phyloP scores from a whole-genome alignment of 306 rosid species.

The Quercus parvula region DNA sequence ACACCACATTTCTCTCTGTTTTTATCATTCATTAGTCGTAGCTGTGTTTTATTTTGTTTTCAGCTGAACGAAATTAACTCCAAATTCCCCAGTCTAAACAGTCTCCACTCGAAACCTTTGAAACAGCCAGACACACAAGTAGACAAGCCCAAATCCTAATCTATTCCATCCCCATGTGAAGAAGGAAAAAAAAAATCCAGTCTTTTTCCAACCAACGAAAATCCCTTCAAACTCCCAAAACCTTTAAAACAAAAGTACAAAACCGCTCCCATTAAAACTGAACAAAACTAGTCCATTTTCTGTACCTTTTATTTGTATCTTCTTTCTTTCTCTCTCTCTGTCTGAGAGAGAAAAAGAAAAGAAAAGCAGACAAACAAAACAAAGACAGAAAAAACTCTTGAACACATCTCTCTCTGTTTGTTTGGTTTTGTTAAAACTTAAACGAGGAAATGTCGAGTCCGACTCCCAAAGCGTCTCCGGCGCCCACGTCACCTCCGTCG shows the following conservation, averaged over 20 bases:
- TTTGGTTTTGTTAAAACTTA: neutral
- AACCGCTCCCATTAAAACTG: too few relatives aligned
- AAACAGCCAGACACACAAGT: neutral
- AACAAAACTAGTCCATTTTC: too few relatives aligned
- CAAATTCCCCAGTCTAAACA: too few relatives aligned
- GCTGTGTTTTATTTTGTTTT: neutral
- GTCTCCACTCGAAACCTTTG: constrained; percentile 20
- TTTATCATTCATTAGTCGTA: too few relatives aligned
- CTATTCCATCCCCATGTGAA: neutral
- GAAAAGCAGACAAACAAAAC: too few relatives aligned
- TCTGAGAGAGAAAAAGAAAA: neutral
- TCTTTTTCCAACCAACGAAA: neutral
- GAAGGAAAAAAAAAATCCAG: neutral
- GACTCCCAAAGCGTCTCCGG: constrained; percentile 36
- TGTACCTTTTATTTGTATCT: neutral
- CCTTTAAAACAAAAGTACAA: neutral
- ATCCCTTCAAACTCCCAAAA: constrained; percentile 11
- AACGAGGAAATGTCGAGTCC: constrained; percentile 47
- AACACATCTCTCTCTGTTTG: too few relatives aligned
- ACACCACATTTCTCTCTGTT: neutral
- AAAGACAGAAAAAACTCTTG: too few relatives aligned
- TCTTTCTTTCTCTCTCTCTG: neutral
- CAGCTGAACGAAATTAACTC: too few relatives aligned
- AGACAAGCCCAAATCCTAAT: neutral
- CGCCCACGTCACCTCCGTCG: constrained; percentile 53